These are phyloP conservation scores for Paxillus rubicundulus DNA, from an alignment of 768 basidiomycete genomes.

Conservation along the genomic window DNA sequence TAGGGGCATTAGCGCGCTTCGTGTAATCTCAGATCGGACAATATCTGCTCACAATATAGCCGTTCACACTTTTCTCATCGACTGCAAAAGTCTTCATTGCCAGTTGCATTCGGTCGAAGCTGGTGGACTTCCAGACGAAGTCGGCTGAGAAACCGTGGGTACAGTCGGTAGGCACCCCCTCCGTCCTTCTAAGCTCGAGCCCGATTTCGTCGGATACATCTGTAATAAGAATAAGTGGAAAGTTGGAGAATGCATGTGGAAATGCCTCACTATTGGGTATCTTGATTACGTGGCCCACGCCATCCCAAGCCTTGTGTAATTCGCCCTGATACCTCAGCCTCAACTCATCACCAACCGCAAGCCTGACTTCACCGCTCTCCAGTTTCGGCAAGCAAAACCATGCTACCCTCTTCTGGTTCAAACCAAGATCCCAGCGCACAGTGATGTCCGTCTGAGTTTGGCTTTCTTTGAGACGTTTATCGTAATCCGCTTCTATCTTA, in stretches of 20 bases:
- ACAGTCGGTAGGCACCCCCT: conserved; percentile 91
- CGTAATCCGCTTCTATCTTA: conserved; percentile 99
- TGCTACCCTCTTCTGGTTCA: conserved; percentile 98
- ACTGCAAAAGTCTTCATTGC: conserved; percentile 99
- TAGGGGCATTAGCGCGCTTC: conserved; percentile 2
- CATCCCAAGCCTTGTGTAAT: conserved; percentile 93
- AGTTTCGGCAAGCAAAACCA: conserved; percentile 97
- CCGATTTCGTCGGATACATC: conserved; percentile 99
- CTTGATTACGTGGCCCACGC: conserved; percentile 97
- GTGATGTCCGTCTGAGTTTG: conserved; percentile 98
- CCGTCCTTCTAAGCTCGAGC: conserved; percentile 83
- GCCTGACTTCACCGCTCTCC: conserved; percentile 94
- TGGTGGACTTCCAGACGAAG: conserved; percentile 99
- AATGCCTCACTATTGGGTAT: conserved; percentile 87
- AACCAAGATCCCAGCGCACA: conserved; percentile 94
- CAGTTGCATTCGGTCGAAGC: conserved; percentile 98
- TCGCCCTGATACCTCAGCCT: conserved; percentile 87
- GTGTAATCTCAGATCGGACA: neutral
- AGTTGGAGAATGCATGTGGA: neutral
- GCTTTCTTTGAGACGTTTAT: conserved; percentile 95
- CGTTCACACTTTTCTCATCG: conserved; percentile 98
- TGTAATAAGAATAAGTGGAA: conserved; percentile 31
- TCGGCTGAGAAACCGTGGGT: conserved; percentile 97
- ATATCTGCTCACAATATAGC: conserved; percentile 80
- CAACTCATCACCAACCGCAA: conserved; percentile 96